phyloP scores from a whole-genome alignment of 2,329 filamentous ascomycete species.

The Colletotrichum shisoi region DNA sequence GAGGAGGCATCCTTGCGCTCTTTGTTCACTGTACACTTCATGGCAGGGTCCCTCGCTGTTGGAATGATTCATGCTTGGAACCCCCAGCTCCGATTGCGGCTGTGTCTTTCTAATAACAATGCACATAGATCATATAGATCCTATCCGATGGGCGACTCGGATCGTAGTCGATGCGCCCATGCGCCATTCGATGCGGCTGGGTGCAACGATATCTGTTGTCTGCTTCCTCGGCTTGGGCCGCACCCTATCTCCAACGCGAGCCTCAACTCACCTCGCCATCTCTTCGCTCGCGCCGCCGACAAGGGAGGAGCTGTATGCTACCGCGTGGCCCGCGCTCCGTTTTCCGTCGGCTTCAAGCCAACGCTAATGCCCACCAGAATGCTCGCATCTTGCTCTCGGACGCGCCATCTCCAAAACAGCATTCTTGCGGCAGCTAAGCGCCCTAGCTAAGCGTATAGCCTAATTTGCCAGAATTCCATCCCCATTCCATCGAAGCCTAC shows the following conservation, averaged over 20 bases:
- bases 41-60: slow-evolving; percentile 26
- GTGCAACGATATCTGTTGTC: slow-evolving; percentile 24
- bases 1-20: neutral
- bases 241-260: slow-evolving; percentile 27
- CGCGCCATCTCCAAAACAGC: slow-evolving; percentile 21
- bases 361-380: slow-evolving; percentile 33
- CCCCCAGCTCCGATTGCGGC: slow-evolving; percentile 1
- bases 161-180: slow-evolving; percentile 25
- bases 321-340: slow-evolving; percentile 22
- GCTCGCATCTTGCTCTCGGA: slow-evolving; percentile 28
- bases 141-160: slow-evolving; percentile 20
- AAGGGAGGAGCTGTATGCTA: slow-evolving; percentile 9
- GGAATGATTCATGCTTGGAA: slow-evolving; percentile 24
- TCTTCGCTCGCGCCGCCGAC: slow-evolving; percentile 10
- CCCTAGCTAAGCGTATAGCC: slow-evolving; percentile 18
- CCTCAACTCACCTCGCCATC: slow-evolving; percentile 18
- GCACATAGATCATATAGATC: neutral
- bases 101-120: slow-evolving; percentile 9
- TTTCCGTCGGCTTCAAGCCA: slow-evolving; percentile 28
- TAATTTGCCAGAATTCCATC: slow-evolving; percentile 31
- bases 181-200: slow-evolving; percentile 19
- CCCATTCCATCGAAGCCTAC: slow-evolving; percentile 31
- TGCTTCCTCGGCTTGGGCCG: slow-evolving; percentile 16
- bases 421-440: slow-evolving; percentile 33
- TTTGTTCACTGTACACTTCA: neutral